phyloP scores from a whole-genome alignment of 2,329 filamentous ascomycete species.

The Lecanoromycetidae sp. region DNA sequence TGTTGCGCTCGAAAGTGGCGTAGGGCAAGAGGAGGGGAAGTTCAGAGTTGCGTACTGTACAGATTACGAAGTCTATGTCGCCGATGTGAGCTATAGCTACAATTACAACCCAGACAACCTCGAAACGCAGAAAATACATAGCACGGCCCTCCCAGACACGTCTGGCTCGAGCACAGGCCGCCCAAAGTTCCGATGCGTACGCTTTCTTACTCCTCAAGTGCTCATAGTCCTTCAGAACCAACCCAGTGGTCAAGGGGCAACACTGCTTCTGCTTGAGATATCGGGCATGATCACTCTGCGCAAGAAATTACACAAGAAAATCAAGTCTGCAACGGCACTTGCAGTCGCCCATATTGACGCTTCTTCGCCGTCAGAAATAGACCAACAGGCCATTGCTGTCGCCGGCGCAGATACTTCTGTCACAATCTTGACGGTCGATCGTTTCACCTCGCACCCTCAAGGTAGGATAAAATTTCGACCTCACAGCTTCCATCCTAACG shows the following conservation, averaged over 20 bases:
- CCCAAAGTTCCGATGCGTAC: constrained; percentile 43
- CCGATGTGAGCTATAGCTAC: constrained; percentile 41
- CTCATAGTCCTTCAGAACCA: constrained; percentile 46
- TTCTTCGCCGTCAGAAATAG: constrained; percentile 37
- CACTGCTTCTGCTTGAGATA: constrained; percentile 38
- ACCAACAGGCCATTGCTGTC: constrained; percentile 69
- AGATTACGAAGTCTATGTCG: constrained; percentile 59
- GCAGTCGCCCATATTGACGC: constrained; percentile 60
- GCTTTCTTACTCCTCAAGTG: constrained; percentile 43
- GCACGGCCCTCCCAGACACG: constrained; percentile 28
- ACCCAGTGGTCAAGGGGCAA: constrained; percentile 42
- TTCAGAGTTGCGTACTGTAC: constrained; percentile 71
- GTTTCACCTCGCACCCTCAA: constrained; percentile 30
- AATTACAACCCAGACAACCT: constrained; percentile 29
- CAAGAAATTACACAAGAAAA: constrained; percentile 51
- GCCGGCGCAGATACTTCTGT: constrained; percentile 71
- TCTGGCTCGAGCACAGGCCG: constrained; percentile 29
- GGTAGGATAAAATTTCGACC: constrained; percentile 37
- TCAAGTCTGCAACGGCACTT: constrained; percentile 65
- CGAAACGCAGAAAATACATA: constrained; percentile 28
- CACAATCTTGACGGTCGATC: constrained; percentile 64
- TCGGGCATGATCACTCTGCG: constrained; percentile 37
- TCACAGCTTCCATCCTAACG: constrained; percentile 42
- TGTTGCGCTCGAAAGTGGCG: constrained; percentile 21
- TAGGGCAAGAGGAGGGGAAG: constrained; percentile 23